Evolutionary conservation across 2,329 filamentous ascomycete genomes (phyloP), one percentile per base, ranked within the genome.

Genomic region (Penicillium sp.): DNA sequence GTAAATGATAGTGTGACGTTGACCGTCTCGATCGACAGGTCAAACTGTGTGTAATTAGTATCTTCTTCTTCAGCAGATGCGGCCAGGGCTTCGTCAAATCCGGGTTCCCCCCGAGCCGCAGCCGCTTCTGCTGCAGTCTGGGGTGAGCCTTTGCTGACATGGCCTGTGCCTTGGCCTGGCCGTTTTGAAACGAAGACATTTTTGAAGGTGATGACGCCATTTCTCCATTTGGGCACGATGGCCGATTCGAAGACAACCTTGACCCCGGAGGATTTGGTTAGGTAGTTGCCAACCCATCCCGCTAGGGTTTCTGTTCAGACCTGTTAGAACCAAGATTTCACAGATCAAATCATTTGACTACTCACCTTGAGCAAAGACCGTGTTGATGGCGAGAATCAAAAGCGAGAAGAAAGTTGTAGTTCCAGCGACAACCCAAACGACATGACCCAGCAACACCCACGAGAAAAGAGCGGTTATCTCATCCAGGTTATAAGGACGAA

Each of bases 361-460:
- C 81, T 61, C 78, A 90, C 88, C 88, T 81, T 99, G 94, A 2
- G 94, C 94, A 75, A 97, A 90, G 31, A 97, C 92, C 0, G 93
- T 97, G 72, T 99, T 99, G 67, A 97, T 91, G 8, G 90, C 85
- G 62, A 96, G 84, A 51, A 99, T 96, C 16, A 93, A 77, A 52
- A 97, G 79, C 5, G 93, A 97, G 73, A 97, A 92, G 74, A 99
- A 99, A 0, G 94, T 97, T 0, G 94, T 99, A 0, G 94, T 99
- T 50, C 94, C 94, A 29, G 97, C 83, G n/a, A 97, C 83, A 64
- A 99, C 85, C 94, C 94, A 99, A 10, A 96, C 84, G 8, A 99
- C 80, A 73, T 99, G 94, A 0, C 93, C 94, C 50, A 97, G 82
- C 58, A 97, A 83, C 59, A 99, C 89, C 93, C 93, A 97, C 2